Evolutionary conservation across 1,139 yeast species (phyloP), one percentile per base, ranked within the genome.

Genomic region (Geotrichum aggregatum): DNA sequence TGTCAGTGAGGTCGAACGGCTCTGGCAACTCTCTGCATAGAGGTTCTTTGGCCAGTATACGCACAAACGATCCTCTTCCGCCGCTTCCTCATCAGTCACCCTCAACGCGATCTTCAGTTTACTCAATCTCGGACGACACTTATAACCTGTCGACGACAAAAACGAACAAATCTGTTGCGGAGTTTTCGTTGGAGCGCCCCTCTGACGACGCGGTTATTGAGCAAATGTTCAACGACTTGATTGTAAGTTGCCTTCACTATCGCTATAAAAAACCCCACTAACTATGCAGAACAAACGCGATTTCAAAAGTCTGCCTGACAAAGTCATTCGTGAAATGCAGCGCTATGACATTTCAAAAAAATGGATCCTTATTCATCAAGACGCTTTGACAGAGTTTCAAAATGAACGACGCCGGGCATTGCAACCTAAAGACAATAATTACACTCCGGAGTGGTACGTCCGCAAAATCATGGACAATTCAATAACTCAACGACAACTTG

Each of bases 361-460:
- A 69, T 88, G 97, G 96, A 82, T 87, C 83, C 76, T 92, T 61
- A 85, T 92, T 43, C 82, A 85, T 61, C 98, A 92, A 66, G 96
- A 89, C 67, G 83, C 85, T 33, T 75, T 87, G 52, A 79, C 91
- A 6, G 97, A 87, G 61, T 76, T 76, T 62, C 84, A 84, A 76
- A 84, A 62, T 75, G 77, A 64, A 78, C 76, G 67, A 65, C 77
- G 60, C 56, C 68, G 71, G 58, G 59, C 58, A 54, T 62, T 46
- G 54, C 61, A 21, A 44, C 50, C 58, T 19, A 56, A 44, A 21
- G 45, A 71, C 50, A 76, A 76, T 55, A 72, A 74, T 36, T 72
- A 76, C 30, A 75, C 85, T 3, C 96, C 96, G 0, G 87, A 83
- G 58, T 82, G 79, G 65, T 92, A 86, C 68, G 91, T 94, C 31